Base-by-base conservation (phyloP, 2,329 filamentous ascomycete genomes). In the Beauveria sp. region DNA sequence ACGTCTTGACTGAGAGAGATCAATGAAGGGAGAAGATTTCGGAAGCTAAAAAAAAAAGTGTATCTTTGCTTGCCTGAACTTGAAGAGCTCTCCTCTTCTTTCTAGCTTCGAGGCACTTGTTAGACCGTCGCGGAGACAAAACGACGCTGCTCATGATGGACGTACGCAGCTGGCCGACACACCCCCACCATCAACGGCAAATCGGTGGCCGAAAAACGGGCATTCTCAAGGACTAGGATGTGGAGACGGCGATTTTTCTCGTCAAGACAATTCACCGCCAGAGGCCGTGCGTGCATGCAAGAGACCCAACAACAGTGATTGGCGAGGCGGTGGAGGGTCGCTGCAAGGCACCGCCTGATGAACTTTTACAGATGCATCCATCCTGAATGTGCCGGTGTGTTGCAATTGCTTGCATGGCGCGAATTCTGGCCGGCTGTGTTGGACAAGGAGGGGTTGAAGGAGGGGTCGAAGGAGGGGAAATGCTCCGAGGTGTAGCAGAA, bases 281-380 rank as follows among this genome's bases (percentile, higher is more conserved):
- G 50, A 60, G 58, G 42, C 58, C 58, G 58, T 60, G 58, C 58
- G 50, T 43, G 18, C 46, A 45, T 24, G 49, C 20, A 60, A 38
- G 58, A 53, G 42, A 42, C 58, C 49, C 49, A 60, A 60, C 50
- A 16, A 14, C 48, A 26, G 8, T 42, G 49, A 60, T 60, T 52
- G 48, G 38, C 38, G 49, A 52, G 12, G 16, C 2, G 34, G 57
- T 34, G 57, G 48, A 45, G 42, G 40, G 34, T 43, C 22, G 48
- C 46, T 59, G 56, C 48, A 52, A 52, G 38, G 38, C 18, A 52
- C 49, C 48, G 12, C 16, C 46, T 53, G 48, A 46, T 53, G 28
- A 10, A 14, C 34, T 38, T 38, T 38, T 38, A 14, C n/a, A 31
- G 24, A 31, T 20, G 24, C 34, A 16, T 46, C 53, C 53, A 34